phyloP scores from a whole-genome alignment of 148 eudicot genomes.

The Camellia granthamiana region DNA sequence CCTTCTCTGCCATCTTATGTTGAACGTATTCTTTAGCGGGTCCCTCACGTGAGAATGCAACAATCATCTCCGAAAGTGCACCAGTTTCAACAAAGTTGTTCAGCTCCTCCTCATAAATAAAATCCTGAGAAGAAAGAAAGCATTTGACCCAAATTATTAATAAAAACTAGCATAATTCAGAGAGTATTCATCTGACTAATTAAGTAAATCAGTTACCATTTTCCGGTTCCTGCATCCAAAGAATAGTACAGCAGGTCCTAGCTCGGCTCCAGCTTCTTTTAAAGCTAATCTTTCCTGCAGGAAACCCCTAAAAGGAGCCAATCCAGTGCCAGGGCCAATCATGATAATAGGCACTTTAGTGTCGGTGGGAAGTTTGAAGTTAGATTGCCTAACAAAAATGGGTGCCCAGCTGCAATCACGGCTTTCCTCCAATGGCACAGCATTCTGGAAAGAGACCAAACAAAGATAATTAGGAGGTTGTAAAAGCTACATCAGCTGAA shows the following conservation, averaged over 20 bases:
- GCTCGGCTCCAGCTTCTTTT: constrained; percentile 82
- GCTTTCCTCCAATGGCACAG: constrained; percentile 59
- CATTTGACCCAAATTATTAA: not conserved
- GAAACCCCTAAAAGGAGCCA: constrained; percentile 99
- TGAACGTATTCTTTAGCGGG: constrained; percentile 89
- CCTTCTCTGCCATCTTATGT: constrained; percentile 87
- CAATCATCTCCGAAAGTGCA: constrained; percentile 71
- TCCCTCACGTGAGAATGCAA: constrained; percentile 97
- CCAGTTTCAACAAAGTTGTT: constrained; percentile 63
- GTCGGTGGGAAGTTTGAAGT: constrained; percentile 88
- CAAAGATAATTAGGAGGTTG: not conserved
- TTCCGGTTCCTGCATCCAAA: constrained; percentile 90
- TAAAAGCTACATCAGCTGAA: not conserved
- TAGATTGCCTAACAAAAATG: constrained; percentile 83
- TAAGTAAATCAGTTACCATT: constrained; percentile 40
- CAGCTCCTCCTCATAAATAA: constrained; percentile 82
- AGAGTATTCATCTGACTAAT: not conserved
- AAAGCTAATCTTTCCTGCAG: constrained; percentile 89
- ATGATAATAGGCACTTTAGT: constrained; percentile 73
- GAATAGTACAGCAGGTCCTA: constrained; percentile 69
- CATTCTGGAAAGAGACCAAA: constrained; percentile 57
- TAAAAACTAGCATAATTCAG: not conserved
- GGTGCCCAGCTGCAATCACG: constrained; percentile 78
- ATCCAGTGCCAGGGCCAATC: constrained; percentile 99
- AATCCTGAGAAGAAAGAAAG: constrained; percentile 51